phyloP scores from a whole-genome alignment of 139 green algal genomes.

The Closterium sp. region DNA sequence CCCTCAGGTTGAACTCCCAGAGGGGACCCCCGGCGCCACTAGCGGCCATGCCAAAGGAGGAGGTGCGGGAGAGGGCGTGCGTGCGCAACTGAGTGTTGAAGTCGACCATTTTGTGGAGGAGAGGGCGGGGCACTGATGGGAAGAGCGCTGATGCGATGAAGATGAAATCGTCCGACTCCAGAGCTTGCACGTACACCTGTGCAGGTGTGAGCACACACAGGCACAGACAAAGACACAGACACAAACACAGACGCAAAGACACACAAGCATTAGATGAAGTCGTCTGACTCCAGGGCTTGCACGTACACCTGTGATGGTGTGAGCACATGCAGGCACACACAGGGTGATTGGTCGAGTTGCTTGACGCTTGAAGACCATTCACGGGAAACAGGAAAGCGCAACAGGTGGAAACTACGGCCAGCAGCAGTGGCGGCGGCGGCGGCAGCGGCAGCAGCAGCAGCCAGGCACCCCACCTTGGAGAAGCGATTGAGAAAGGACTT shows the following conservation, averaged over 20 bases:
- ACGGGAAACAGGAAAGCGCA: too few relatives aligned
- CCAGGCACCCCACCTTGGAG: slow-evolving; percentile 56
- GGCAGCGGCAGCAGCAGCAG: too few relatives aligned
- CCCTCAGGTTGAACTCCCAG: slow-evolving; percentile 99
- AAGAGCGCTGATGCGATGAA: slow-evolving; percentile 75
- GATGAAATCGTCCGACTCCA: slow-evolving; percentile 73
- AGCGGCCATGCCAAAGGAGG: slow-evolving; percentile 61
- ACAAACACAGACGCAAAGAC: too few relatives aligned
- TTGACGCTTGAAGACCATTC: too few relatives aligned
- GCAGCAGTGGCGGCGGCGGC: too few relatives aligned
- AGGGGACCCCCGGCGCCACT: slow-evolving; percentile 66
- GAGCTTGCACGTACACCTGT: slow-evolving; percentile 79
- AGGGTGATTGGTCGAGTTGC: neutral
- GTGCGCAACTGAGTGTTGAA: slow-evolving; percentile 73
- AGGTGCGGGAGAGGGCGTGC: slow-evolving; percentile 33
- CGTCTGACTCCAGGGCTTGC: too few relatives aligned
- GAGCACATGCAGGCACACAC: too few relatives aligned
- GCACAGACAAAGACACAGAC: too few relatives aligned
- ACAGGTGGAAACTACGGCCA: too few relatives aligned
- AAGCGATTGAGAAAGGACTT: slow-evolving; percentile 97
- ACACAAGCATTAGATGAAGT: too few relatives aligned
- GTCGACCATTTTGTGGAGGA: slow-evolving; percentile 75
- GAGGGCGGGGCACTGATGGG: slow-evolving; percentile 60
- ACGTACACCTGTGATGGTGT: too few relatives aligned
- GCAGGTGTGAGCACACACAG: neutral